Base-by-base conservation (phyloP, 495 filamentous ascomycete genomes). In the Xylaria palmicola region DNA sequence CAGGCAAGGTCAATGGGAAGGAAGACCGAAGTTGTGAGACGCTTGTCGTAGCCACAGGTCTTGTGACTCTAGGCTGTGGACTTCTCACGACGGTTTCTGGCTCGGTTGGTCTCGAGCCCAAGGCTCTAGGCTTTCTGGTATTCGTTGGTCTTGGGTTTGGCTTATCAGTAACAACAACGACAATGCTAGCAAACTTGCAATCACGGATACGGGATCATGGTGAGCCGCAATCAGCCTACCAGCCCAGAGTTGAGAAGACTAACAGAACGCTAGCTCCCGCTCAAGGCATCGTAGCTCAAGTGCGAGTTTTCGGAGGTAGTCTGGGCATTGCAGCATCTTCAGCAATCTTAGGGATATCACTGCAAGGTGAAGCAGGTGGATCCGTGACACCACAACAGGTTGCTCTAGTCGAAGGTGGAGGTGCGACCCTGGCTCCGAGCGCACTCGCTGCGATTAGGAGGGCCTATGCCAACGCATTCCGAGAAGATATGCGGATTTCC, bases 261-360 rank as follows among this genome's bases (percentile, higher is more conserved):
- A 40, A 71, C 20, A 20, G 12, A 55, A 24, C 19, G 3, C 47
- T 30, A 81, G 79, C 80, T 19, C 66, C 79, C 6, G 81, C 79
- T 0, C 81, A 83, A 62, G 82, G 79, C 7, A 74, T 83, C 30
- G 58, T 83, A 30, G 76, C 81, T 0, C 79, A 83, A 44, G 74
- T 75, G n/a, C 74, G 80, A 19, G 74, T 83, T 12, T 68, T 83
- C 5, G 82, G 82, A 4, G 82, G 82, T 10, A 80, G 77, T 47
- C 72, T 85, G 27, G 82, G 82, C 12, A 80, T 85, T 48, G 79
- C 81, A 1, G 75, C 74, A 1, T 80, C 78, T 7, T 78, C 80
- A 2, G 75, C 74, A 27, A 78, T 81, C n/a, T 56, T 79, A 7
- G 68, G 71, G 22, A 56, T 71, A 24, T 67, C 66, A 58, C 62